phyloP scores from a whole-genome alignment of 1,284 basidiomycete genomes.

The Rhodotorula sp. region DNA sequence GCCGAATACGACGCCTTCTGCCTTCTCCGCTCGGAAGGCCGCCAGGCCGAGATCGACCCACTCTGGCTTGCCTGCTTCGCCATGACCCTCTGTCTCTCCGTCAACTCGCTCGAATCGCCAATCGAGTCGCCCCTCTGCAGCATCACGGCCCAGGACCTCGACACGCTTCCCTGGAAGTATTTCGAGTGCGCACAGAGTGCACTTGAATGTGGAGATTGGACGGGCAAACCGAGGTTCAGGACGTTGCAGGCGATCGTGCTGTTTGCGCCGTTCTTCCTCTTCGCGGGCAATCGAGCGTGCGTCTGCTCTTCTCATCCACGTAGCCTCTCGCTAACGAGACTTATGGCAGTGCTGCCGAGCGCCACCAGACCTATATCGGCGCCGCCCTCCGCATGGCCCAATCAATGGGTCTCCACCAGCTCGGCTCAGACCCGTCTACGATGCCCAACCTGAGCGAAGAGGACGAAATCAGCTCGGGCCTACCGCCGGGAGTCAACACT shows the following conservation, averaged over 20 bases:
- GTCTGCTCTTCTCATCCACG: background rate
- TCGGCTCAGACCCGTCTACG: slow-evolving; percentile 22
- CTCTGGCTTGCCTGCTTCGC: slow-evolving; percentile 41
- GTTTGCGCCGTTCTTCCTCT: slow-evolving; percentile 13
- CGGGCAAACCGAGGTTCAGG: slow-evolving; percentile 19
- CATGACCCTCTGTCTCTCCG: slow-evolving; percentile 29
- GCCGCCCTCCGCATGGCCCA: slow-evolving; percentile 37
- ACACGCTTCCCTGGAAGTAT: slow-evolving; percentile 5
- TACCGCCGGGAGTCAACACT: slow-evolving; percentile 39
- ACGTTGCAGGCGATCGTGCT: slow-evolving; percentile 27
- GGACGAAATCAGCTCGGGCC: slow-evolving; percentile 34
- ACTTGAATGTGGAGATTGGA: slow-evolving; percentile 31
- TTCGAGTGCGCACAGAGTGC: slow-evolving; percentile 16
- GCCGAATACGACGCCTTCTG: slow-evolving; percentile 34
- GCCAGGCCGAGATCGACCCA: slow-evolving; percentile 37
- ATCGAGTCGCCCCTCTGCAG: slow-evolving; percentile 14
- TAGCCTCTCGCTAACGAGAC: background rate
- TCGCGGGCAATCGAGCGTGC: slow-evolving; percentile 12
- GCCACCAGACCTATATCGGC: slow-evolving; percentile 32
- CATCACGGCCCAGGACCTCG: slow-evolving; percentile 22
- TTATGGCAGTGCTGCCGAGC: slow-evolving; percentile 27
- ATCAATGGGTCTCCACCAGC: slow-evolving; percentile 35
- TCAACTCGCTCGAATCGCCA: slow-evolving; percentile 24
- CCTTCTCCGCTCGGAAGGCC: slow-evolving; percentile 25
- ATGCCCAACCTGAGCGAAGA: slow-evolving; percentile 32